Base-by-base conservation (phyloP, 1,284 basidiomycete species). In the Bjerkandera adusta region DNA sequence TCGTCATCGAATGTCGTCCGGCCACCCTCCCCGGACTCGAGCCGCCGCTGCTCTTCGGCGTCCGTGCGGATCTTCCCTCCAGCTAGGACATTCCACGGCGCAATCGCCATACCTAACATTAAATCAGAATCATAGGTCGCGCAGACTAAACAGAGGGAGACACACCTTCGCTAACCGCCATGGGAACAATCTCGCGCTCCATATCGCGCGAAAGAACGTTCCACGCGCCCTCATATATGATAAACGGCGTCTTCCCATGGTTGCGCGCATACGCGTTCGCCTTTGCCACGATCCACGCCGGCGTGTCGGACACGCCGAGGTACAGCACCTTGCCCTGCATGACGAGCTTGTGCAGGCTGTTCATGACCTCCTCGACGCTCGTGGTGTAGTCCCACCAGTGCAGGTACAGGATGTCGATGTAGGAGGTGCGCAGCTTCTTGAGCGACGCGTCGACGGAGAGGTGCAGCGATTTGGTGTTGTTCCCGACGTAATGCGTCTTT, bases 141-240 rank as follows among this genome's bases (percentile, higher is more conserved):
- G 15, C 34, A 8, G n/a, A 56, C 34, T 59, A 56, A 10, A 41
- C 33, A 18, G 26, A 25, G 37, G 27, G 16, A 20, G n/a, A 10
- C 43, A 5, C 45, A 45, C 53, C 57, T 32, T 58, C 56, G 11
- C 38, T 32, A 18, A 36, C 45, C 27, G 30, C 49, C 79, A 83
- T 81, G 5, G 79, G 79, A 41, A 84, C 69, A 51, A 83, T 75
- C n/a, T 83, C 79, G 8, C 77, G 67, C 63, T 82, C 80, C 45
- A 81, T 66, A 48, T 75, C 75, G 36, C 77, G 68, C 30, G 65
- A 53, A 47, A 72, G 59, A 38, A 80, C 64, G 52, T 68, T 76
- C 74, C 74, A 83, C 6, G 57, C 53, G 21, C 78, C 81, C 59
- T 81, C 77, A 57, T 79, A 83, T 44, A 82, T 64, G 34, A 72